phyloP scores from a whole-genome alignment of 257 asterid genomes.

The Solanum paucissectum region DNA sequence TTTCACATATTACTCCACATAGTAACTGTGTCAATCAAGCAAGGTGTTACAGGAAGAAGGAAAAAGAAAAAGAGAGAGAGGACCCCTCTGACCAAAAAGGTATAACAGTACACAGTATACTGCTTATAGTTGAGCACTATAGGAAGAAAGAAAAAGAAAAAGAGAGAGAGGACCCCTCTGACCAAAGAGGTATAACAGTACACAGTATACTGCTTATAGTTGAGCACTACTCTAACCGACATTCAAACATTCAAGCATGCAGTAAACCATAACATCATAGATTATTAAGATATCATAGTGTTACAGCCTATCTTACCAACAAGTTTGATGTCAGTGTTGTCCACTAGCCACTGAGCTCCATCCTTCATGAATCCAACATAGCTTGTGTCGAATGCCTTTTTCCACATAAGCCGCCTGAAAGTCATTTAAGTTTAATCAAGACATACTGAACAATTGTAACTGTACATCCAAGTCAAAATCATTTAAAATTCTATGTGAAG shows the following conservation, averaged over 20 bases:
- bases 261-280: not conserved
- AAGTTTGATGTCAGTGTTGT: constrained; percentile 90
- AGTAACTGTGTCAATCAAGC: not conserved
- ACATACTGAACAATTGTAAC: not conserved
- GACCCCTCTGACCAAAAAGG: not conserved
- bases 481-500: not conserved
- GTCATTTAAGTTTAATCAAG: not conserved
- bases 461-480: not conserved
- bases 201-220: not conserved
- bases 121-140: not conserved
- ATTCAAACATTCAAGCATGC: not conserved
- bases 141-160: not conserved
- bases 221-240: not conserved
- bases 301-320: constrained; percentile 43
- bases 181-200: not conserved
- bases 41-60: not conserved
- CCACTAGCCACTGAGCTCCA: constrained; percentile 91
- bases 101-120: not conserved
- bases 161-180: not conserved
- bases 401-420: constrained; percentile 81
- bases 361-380: constrained; percentile 90
- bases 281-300: not conserved
- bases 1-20: not conserved
- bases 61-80: not conserved
- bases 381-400: constrained; percentile 81